Conservation (phyloP, 1,284 basidiomycete genomes). For the Ustilago esculenta region DNA sequence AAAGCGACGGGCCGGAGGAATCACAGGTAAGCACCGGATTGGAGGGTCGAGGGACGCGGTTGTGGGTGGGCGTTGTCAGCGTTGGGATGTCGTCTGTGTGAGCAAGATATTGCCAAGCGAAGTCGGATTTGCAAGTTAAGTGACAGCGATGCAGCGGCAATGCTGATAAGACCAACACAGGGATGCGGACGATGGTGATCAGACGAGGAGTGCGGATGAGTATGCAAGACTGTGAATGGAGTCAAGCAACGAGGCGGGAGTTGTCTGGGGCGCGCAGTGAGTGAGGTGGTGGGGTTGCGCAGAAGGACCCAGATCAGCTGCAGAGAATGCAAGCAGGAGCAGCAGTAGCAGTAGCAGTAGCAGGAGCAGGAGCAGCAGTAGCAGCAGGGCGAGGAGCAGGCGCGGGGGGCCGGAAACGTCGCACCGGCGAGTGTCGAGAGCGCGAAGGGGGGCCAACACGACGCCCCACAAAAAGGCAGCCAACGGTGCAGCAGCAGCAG, state of each 20-base stretch:
- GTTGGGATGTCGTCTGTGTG: too few species aligned
- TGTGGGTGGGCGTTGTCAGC: not conserved
- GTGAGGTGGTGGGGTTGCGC: not conserved
- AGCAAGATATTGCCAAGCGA: too few species aligned
- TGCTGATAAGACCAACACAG: too few species aligned
- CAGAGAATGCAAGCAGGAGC: not conserved
- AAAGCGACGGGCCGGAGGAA: not conserved
- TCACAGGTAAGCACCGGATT: slow-evolving; percentile 3
- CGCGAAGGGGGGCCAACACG: not conserved
- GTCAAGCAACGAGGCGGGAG: slow-evolving; percentile 1
- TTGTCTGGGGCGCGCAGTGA: slow-evolving; percentile 1
- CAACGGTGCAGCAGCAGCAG: too few species aligned
- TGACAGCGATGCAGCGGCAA: too few species aligned
- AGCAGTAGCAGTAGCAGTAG: not conserved
- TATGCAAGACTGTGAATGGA: too few species aligned
- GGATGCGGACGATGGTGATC: too few species aligned
- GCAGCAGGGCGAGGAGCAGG: not conserved
- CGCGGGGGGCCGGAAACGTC: slow-evolving; percentile 7
- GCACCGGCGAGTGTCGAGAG: slow-evolving; percentile 1
- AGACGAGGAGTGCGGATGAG: too few species aligned
- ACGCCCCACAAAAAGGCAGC: not conserved
- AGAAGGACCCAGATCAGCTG: not conserved
- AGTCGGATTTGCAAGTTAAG: too few species aligned
- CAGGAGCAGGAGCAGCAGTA: not conserved
- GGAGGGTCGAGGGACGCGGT: slow-evolving; percentile 3